Base-by-base conservation (phyloP, 1,284 basidiomycete species). In the Fomitopsis pinicola region DNA sequence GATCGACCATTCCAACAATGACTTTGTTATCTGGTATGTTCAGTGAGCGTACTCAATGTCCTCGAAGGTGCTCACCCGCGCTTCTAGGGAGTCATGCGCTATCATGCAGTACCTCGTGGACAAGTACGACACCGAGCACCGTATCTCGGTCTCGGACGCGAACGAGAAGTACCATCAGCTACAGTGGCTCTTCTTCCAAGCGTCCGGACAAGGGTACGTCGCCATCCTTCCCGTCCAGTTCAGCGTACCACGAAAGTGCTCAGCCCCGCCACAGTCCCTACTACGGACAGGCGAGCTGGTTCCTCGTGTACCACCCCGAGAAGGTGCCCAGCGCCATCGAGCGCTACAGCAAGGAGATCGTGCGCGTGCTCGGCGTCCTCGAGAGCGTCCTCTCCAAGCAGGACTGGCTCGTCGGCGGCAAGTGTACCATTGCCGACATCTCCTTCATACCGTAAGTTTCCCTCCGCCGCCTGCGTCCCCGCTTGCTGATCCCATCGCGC, bases 121-220 rank as follows among this genome's bases (percentile, higher is more conserved):
- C 44, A 71, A 66, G 58, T 76, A 76, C 68, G 76, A 77, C 64
- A 64, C 58, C 6, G 71, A 74, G 58, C 62, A 68, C 64, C 73
- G 67, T 64, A 63, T 76, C 61, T 67, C 68, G 12, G 69, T 70
- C 35, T 59, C 65, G 35, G 62, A 60, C 5, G 42, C 59, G 15
- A 63, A 72, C 45, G 67, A 66, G 4, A 63, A 66, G 36, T 55
- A 62, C 26, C 53, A 64, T 33, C 63, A 65, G 19, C 55, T 68
- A 8, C 69, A 71, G 56, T 72, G 71, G 71, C 63, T 73, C 42
- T 67, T 70, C 59, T 73, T 70, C 66, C 69, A 71, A 48, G 69
- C 69, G 5, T 71, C 70, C 3, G 73, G 73, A 0, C 73, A 73
- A 59, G 71, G 71, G 67, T 67, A 19, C 26, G 68, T 53, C 17